Percentiles rank a stretch among this genome's conserved stretches.
These are phyloP conservation scores for Agrocybe pediades DNA, from an alignment of 768 basidiomycete genomes.

Conservation along the genomic window DNA sequence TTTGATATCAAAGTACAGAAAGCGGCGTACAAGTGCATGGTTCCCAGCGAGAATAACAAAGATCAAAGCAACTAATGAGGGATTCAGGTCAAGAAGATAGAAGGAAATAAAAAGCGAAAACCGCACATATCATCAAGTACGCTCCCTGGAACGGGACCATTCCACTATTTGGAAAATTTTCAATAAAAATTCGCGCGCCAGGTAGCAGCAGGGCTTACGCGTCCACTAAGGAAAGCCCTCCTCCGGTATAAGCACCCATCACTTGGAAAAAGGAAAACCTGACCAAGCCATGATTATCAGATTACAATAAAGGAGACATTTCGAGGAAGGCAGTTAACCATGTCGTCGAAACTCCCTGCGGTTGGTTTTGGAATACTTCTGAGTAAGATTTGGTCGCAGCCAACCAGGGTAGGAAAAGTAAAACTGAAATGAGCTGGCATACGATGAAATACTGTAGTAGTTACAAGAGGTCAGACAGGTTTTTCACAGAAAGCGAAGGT, in stretches of 20 bases:
- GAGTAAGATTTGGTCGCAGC: constrained; percentile 45
- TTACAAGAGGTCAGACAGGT: constrained; percentile 15
- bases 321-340: constrained; percentile 40
- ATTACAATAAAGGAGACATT: neutral
- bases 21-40: constrained; percentile 62
- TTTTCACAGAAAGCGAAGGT: neutral
- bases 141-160: constrained; percentile 75
- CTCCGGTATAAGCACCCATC: constrained; percentile 60
- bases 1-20: neutral
- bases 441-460: constrained; percentile 62
- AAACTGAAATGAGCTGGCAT: constrained; percentile 55
- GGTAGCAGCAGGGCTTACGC: constrained; percentile 28
- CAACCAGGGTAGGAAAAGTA: constrained; percentile 66
- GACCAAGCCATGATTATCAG: neutral
- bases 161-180: constrained; percentile 32
- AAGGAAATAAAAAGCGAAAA: neutral
- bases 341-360: constrained; percentile 50
- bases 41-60: constrained; percentile 76
- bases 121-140: constrained; percentile 61
- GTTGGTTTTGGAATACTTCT: constrained; percentile 49
- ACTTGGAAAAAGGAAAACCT: constrained; percentile 49
- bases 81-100: neutral
- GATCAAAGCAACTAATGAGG: constrained; percentile 47
- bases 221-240: constrained; percentile 72
- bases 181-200: neutral